Base-by-base conservation (phyloP, 305 asterid genomes). In the Nicotiana rustica region DNA sequence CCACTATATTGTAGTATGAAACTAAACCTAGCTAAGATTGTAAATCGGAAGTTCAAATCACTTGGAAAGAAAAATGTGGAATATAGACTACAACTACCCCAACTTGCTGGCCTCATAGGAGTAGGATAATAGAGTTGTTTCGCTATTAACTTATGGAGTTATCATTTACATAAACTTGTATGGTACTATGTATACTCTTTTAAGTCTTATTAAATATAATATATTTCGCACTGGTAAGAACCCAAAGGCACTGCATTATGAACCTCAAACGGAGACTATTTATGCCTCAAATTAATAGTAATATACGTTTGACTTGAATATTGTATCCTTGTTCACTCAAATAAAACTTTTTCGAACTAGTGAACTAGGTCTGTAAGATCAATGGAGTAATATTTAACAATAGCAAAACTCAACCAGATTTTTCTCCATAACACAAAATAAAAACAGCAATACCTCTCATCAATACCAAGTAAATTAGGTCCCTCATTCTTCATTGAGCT, bases 241-340 rank as follows among this genome's bases (percentile, higher is more conserved):
- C 31, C 77, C 77, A 36, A 12, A 64, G 38, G 69, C 38, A 62
- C n/a, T 21, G 36, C 9, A 25, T 64, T 62, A 6, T 62, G 14
- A 21, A 62, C 67, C 67, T 10, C 67, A 65, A 71, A 12, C 5
- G 3, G 0, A 67, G 7, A 21, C 41, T 41, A 47, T 47, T 71
- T 47, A 47, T 71, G 61, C 78, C 78, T 15, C 38, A 35, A 47
- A 71, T 47, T 18, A 71, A 71, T 59, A 71, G 38, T 71, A 47
- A 38, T 13, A 70, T 44, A 47, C 49, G n/a, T 6, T 71, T 10
- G n/a, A 71, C 79, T 71, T 47, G 62, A 21, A 25, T 25, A 25
- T 25, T 25, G 29, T 25, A 25, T 25, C 29, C 29, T 25, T 25
- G 29, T 25, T 25, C 59, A 41, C 21, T 69, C 10, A 41, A 18